Evolutionary conservation across 305 asterid genomes (phyloP).

Genomic region (Fraxinus albicans): DNA sequence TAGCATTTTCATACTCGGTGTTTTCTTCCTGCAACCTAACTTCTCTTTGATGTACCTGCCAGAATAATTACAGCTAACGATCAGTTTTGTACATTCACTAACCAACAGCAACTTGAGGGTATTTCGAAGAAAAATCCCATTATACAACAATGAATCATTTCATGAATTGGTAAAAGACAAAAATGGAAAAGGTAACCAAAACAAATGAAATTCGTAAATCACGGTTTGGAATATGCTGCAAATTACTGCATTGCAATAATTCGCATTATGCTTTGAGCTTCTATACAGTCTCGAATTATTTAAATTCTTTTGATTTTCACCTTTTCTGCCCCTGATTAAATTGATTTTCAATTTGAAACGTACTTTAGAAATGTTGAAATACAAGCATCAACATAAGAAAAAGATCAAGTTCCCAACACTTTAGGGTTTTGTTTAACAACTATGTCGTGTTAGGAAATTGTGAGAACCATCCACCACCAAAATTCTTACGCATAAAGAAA

Average conservation of each 20-base stretch:
- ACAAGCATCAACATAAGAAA: background rate
- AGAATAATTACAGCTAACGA: slow-evolving; percentile 5
- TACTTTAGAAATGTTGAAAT: background rate
- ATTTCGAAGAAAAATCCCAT: background rate
- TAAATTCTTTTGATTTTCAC: background rate
- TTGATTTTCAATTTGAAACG: background rate
- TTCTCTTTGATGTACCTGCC: slow-evolving; percentile 75
- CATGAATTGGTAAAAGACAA: background rate
- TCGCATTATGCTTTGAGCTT: background rate
- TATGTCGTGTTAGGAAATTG: background rate
- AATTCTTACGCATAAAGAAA: background rate
- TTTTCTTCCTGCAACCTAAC: slow-evolving; percentile 75
- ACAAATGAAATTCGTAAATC: background rate
- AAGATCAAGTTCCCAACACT: background rate
- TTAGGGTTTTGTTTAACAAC: background rate
- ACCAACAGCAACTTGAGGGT: background rate
- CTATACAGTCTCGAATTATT: background rate
- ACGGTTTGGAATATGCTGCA: background rate
- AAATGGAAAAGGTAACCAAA: background rate
- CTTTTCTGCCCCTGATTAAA: background rate
- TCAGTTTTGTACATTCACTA: slow-evolving; percentile 12
- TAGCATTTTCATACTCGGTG: slow-evolving; percentile 69
- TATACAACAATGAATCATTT: background rate
- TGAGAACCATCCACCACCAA: background rate
- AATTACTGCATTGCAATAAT: background rate